phyloP scores from a whole-genome alignment of 306 rosid species.

The Crataegus laevigata region DNA sequence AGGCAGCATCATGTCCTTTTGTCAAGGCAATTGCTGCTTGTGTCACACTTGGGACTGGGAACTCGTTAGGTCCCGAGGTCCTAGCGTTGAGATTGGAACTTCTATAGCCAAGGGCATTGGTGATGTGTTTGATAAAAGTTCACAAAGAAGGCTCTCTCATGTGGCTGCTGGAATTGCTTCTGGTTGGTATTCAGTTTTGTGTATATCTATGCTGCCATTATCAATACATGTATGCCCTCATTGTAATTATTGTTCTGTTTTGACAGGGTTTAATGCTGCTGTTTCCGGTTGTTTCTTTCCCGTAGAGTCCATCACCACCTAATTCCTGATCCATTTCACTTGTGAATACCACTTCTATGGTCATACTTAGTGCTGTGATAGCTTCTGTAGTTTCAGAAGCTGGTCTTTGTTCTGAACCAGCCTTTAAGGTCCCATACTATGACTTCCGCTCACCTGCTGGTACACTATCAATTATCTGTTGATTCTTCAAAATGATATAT shows the following conservation, averaged over 20 bases:
- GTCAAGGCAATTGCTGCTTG: slow-evolving; percentile 69
- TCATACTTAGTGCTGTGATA: slow-evolving; percentile 82
- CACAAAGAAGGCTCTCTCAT: slow-evolving; percentile 50
- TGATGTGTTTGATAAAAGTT: slow-evolving; percentile 35
- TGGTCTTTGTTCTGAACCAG: slow-evolving; percentile 86
- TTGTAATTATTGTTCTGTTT: neutral
- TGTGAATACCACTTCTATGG: slow-evolving; percentile 82
- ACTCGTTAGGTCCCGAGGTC: slow-evolving; percentile 94
- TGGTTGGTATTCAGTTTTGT: slow-evolving; percentile 23
- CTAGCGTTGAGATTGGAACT: slow-evolving; percentile 80
- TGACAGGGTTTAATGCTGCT: slow-evolving; percentile 86
- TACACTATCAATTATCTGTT: slow-evolving; percentile 23
- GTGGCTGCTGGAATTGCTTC: slow-evolving; percentile 85
- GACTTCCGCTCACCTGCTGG: slow-evolving; percentile 90
- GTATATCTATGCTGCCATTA: neutral
- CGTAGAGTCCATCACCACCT: slow-evolving; percentile 66
- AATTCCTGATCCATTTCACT: slow-evolving; percentile 55
- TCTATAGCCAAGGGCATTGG: slow-evolving; percentile 70
- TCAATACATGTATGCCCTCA: neutral
- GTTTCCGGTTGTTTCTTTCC: slow-evolving; percentile 94
- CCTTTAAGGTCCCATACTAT: slow-evolving; percentile 74
- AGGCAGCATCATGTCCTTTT: slow-evolving; percentile 52
- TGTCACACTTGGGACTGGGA: slow-evolving; percentile 81
- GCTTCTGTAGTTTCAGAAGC: slow-evolving; percentile 80
- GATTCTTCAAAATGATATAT: neutral